phyloP scores from a whole-genome alignment of 257 asterid genomes.

The Voacanga thouarsii region DNA sequence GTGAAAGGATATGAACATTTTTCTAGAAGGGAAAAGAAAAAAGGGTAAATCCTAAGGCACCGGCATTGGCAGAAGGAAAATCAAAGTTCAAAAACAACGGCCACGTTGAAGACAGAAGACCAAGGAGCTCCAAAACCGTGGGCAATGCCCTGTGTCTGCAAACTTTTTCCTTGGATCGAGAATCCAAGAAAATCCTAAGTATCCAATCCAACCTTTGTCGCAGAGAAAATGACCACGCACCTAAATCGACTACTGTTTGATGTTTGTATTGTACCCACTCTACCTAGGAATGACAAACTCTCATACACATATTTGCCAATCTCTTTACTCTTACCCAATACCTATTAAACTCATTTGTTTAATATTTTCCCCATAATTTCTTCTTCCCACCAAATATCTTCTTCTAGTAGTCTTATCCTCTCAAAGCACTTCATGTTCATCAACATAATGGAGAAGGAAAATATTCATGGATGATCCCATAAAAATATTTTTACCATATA shows the following conservation, averaged over 20 bases:
- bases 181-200: not conserved
- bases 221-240: too few relatives aligned
- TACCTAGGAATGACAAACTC: not conserved
- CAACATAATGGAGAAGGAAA: too few relatives aligned
- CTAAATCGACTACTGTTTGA: too few relatives aligned
- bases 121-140: not conserved
- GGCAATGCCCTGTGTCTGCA: not conserved
- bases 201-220: not conserved
- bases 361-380: too few relatives aligned
- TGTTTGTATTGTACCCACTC: too few relatives aligned
- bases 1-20: too few relatives aligned
- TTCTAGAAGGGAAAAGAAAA: too few relatives aligned
- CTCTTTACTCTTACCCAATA: not conserved
- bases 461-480: too few relatives aligned
- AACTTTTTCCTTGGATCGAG: not conserved
- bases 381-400: not conserved
- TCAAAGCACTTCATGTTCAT: too few relatives aligned
- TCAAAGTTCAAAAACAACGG: not conserved
- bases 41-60: not conserved
- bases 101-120: not conserved
- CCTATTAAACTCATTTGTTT: too few relatives aligned
- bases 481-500: too few relatives aligned
- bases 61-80: not conserved
- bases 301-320: not conserved
- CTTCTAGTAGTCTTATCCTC: too few relatives aligned